Evolutionary conservation across 768 basidiomycete species (phyloP), one percentile per base, ranked within the genome.

Genomic region (Serendipita indica): DNA sequence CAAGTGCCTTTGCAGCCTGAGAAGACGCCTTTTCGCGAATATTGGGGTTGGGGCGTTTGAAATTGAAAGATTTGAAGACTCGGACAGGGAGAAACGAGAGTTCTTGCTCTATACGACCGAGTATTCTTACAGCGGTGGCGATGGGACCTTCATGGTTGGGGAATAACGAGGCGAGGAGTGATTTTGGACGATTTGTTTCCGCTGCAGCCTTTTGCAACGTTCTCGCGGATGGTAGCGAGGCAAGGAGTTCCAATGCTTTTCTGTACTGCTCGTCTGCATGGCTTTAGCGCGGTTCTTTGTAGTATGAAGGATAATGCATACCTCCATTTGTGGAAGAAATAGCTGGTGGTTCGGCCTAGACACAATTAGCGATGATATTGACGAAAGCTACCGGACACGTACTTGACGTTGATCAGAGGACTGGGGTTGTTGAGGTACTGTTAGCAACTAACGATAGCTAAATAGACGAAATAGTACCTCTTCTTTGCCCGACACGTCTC

Each of bases 1-100:
- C 87, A 13, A 90, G 66, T 32, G 88, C 86, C 67, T 90, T 90
- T 67, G 88, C 81, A 6, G 86, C 83, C 65, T 84, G 86, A 2
- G 78, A 75, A 18, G 72, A 75, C 63, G 80, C 69, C 62, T 89
- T 86, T 45, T 87, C 86, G 7, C 58, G 58, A 3, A 63, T 39
- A 13, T 58, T 58, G 20, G 58, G 39, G 39, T 54, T 57, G n/a
- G 61, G 3, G n/a, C 43, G n/a, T 16, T 62, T 43, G 27, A 39
- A 52, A 16, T 57, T 33, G 20, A 39, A 3, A 57, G 39, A 39
- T 18, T 58, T 46, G 39, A 37, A 39, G 30, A 39, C 27, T 25
- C 57, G 63, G 49, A 75, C 69, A 25, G 72, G 72, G 35, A 80
- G 72, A 14, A 78, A 69, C 67, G 72, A 78, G n/a, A 73, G 67